Base-by-base conservation (phyloP, 768 basidiomycete genomes). In the Tricholomella constricta region DNA sequence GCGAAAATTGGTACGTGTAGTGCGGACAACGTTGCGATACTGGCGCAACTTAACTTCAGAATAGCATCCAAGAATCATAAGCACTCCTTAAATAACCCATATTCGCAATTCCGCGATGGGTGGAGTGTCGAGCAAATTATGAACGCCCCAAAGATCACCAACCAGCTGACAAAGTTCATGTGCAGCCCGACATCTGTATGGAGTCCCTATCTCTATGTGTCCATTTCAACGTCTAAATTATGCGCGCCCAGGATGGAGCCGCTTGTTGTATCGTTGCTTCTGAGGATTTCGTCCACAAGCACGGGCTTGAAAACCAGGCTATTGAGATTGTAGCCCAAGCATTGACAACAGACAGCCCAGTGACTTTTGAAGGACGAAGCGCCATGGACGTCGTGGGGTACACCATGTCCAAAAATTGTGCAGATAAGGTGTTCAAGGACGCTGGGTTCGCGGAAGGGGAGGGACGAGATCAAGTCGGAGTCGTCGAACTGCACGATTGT, bases 331-430 rank as follows among this genome's bases (percentile, higher is more conserved):
- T 88, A 19, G 80, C 84, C 0, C 80, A 81, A 56, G 78, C 77
- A 2, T 71, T 92, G 31, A 72, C 76, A 32, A 94, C 91, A 1
- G 92, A 93, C 62, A 74, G 77, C 11, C 74, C 82, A 2, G 67
- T 68, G 12, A 80, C 89, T 2, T 91, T 88, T 55, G 84, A 89
- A 60, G 78, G 79, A 49, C 70, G 69, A 25, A 88, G 84, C 58
- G 79, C 87, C 1, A 92, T 94, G 82, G 86, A 93, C 54, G 76
- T 91, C 2, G 82, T 88, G n/a, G 91, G 91, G 2, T 91, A 86
- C 46, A 69, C 77, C 48, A 94, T 94, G 89, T 78, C 88, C 2
- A 84, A 85, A 62, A 69, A 69, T 17, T 82, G 81, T 42, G 84
- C 90, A 3, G 81, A 89, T 61, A 73, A 83, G 46, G 87, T 84